phyloP scores from a whole-genome alignment of 441 rosid species.

The Croton setiger region DNA sequence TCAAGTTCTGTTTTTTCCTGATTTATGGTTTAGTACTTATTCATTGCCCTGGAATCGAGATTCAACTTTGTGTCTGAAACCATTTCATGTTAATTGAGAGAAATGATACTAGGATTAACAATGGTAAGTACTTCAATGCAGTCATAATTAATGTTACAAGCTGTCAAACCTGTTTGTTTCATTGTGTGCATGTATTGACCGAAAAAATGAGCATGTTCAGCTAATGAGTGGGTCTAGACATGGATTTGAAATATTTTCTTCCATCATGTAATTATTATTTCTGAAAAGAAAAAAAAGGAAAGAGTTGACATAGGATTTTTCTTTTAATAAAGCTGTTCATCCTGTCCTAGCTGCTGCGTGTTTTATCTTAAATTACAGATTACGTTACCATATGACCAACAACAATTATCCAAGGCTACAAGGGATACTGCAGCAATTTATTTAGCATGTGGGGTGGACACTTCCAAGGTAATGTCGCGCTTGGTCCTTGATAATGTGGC shows the following conservation, averaged over 20 bases:
- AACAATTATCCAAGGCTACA: conserved; percentile 64
- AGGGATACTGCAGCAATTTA: conserved; percentile 87
- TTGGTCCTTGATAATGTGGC: conserved; percentile 18
- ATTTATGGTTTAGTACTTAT: conserved; percentile 4
- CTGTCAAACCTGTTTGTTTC: neutral
- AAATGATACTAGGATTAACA: neutral
- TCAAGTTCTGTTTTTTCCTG: neutral
- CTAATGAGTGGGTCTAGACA: neutral
- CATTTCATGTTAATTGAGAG: neutral
- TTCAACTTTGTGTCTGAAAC: neutral
- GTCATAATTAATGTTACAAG: neutral
- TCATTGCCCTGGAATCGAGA: neutral
- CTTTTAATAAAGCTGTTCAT: neutral
- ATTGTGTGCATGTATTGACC: neutral
- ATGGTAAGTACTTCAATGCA: neutral
- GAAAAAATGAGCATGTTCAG: neutral
- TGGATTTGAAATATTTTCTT: neutral
- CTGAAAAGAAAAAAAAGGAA: neutral
- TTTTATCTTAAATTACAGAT: conserved; percentile 38
- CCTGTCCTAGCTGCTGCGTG: neutral
- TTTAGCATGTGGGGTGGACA: conserved; percentile 86
- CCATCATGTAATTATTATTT: neutral
- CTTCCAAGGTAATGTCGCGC: conserved; percentile 50
- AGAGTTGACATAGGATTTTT: neutral
- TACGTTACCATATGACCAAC: conserved; percentile 71